Evolutionary conservation across 169 alveolate genomes (phyloP).

Genomic region (Plasmodium inui): DNA sequence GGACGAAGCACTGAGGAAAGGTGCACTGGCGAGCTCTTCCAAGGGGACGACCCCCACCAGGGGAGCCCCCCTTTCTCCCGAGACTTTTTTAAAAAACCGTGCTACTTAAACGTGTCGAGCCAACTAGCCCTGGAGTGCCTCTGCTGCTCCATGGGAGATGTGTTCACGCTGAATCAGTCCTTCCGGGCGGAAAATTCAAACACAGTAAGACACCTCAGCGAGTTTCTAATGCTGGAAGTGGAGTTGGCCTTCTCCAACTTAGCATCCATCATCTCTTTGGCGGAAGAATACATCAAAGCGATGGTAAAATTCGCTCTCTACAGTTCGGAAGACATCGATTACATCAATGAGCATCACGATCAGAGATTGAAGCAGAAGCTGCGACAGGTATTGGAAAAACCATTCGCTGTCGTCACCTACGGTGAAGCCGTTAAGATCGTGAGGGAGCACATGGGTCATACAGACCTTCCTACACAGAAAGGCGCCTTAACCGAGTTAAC

Average conservation of each 20-base stretch:
- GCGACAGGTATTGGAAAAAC: conserved; percentile 14
- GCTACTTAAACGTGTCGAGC: conserved; percentile 98
- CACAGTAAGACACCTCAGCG: conserved; percentile 97
- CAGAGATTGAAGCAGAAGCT: conserved; percentile 21
- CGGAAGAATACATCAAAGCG: conserved; percentile 74
- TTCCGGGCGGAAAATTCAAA: conserved; percentile 99
- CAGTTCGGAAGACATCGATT: conserved; percentile 75
- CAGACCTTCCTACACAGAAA: too few species aligned
- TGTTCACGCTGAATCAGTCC: conserved; percentile 98
- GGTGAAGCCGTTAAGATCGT: conserved; percentile 78
- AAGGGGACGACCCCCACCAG: conserved; percentile 31
- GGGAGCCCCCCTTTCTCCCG: conserved; percentile 28
- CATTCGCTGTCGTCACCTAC: conserved; percentile 74
- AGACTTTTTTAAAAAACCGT: conserved; percentile 81
- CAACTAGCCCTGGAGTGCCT: conserved; percentile 96
- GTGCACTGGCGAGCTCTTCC: background rate
- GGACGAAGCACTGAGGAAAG: background rate
- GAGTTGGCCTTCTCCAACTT: conserved; percentile 94
- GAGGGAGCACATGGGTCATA: conserved; percentile 79
- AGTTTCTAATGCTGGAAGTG: conserved; percentile 99
- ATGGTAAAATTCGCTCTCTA: conserved; percentile 67
- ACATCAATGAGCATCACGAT: conserved; percentile 58
- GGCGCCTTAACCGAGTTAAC: too few species aligned
- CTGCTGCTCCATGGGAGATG: conserved; percentile 96
- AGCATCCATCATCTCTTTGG: conserved; percentile 68